Percentiles rank a stretch among this genome's conserved stretches.
phyloP scores from a whole-genome alignment of 805 yeast genomes.

The Sugiyamaella lignohabitans region DNA sequence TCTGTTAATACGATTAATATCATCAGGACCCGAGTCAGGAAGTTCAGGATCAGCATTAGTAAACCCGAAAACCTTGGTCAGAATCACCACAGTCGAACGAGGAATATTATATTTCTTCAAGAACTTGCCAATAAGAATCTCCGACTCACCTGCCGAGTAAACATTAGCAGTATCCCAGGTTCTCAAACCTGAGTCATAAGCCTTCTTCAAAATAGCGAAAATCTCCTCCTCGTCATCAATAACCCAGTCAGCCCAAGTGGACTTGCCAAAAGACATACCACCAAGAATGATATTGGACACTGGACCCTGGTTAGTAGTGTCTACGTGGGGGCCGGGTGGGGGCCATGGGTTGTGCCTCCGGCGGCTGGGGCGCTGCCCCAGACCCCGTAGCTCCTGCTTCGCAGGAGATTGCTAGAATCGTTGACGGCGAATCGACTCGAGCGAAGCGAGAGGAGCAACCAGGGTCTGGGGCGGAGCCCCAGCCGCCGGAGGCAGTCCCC shows the following conservation, averaged over 20 bases:
- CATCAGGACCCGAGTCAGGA: slow-evolving; percentile 21
- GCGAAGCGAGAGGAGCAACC: too few species aligned
- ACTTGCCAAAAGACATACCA: slow-evolving; percentile 31
- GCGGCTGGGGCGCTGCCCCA: too few species aligned
- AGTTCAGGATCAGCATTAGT: slow-evolving; percentile 38
- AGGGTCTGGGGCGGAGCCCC: too few species aligned
- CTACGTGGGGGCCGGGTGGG: neutral
- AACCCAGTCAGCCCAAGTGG: slow-evolving; percentile 38
- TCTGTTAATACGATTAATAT: slow-evolving; percentile 20
- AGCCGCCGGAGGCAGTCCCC: too few species aligned
- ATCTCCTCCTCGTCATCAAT: slow-evolving; percentile 43
- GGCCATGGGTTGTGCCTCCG: too few species aligned
- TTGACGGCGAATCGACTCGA: too few species aligned
- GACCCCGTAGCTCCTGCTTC: too few species aligned
- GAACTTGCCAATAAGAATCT: slow-evolving; percentile 46
- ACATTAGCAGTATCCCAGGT: slow-evolving; percentile 41
- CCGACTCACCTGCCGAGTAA: slow-evolving; percentile 42
- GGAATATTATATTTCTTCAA: slow-evolving; percentile 44
- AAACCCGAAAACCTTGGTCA: slow-evolving; percentile 41
- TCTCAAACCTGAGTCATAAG: slow-evolving; percentile 41
- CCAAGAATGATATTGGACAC: slow-evolving; percentile 31
- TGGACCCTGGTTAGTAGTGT: neutral
- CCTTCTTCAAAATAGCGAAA: slow-evolving; percentile 38
- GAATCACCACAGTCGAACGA: slow-evolving; percentile 48
- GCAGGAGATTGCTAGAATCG: too few species aligned